Conservation (phyloP, 2,329 filamentous ascomycete genomes). For the Immersiporthe knoxdaviesiana region DNA sequence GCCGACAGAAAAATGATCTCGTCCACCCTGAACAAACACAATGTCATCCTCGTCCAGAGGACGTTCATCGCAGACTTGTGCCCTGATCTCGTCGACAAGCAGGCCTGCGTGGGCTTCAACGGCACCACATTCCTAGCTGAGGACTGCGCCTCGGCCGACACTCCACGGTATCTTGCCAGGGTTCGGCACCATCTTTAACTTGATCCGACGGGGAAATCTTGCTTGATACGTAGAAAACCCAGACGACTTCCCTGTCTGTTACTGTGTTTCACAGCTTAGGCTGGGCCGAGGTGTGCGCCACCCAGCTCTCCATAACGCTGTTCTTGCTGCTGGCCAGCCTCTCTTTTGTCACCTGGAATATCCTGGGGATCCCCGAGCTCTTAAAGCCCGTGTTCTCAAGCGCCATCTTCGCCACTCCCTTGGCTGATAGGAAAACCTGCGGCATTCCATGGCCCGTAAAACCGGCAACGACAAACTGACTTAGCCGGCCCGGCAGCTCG, state of each 20-base stretch:
- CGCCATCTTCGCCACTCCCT: slow-evolving; percentile 47
- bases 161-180: slow-evolving; percentile 39
- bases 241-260: neutral
- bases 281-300: slow-evolving; percentile 11
- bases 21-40: slow-evolving; percentile 37
- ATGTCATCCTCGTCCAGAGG: slow-evolving; percentile 44
- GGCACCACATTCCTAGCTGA: slow-evolving; percentile 43
- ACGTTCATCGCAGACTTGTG: slow-evolving; percentile 44
- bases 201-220: too few relatives aligned
- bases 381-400: slow-evolving; percentile 37
- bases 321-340: slow-evolving; percentile 34
- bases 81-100: slow-evolving; percentile 42
- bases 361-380: slow-evolving; percentile 41
- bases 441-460: slow-evolving; percentile 59
- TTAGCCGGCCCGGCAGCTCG: slow-evolving; percentile 42
- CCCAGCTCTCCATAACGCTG: slow-evolving; percentile 24
- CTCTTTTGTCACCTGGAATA: slow-evolving; percentile 41
- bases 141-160: slow-evolving; percentile 38
- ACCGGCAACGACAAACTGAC: slow-evolving; percentile 50
- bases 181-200: too few relatives aligned
- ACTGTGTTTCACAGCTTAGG: slow-evolving; percentile 10
- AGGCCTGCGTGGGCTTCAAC: slow-evolving; percentile 46
- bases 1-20: slow-evolving; percentile 47
- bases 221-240: too few relatives aligned
- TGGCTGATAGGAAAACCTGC: slow-evolving; percentile 45